phyloP scores from a whole-genome alignment of 805 yeast genomes.

The Priceomyces haplophilus region DNA sequence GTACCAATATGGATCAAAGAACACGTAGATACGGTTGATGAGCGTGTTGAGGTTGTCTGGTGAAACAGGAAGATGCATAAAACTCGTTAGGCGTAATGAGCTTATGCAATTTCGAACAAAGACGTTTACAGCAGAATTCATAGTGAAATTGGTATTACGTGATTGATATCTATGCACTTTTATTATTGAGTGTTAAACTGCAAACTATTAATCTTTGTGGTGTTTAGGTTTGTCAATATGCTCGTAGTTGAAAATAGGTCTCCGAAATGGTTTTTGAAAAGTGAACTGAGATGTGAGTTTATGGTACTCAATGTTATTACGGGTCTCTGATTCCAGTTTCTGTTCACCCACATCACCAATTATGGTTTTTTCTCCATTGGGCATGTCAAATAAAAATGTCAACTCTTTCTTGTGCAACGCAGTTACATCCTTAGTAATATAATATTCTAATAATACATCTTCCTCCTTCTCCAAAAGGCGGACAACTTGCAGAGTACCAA shows the following conservation, averaged over 20 bases:
- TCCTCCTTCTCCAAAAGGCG: slow-evolving; percentile 17
- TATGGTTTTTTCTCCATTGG: slow-evolving; percentile 20
- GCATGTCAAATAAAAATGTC: slow-evolving; percentile 17
- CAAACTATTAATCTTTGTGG: slow-evolving; percentile 8
- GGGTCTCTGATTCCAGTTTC: slow-evolving; percentile 10
- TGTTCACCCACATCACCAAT: slow-evolving; percentile 20
- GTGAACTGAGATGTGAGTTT: slow-evolving; percentile 17
- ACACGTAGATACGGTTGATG: no score
- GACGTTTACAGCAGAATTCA: no score
- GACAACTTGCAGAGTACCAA: slow-evolving; percentile 18
- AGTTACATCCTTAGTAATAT: slow-evolving; percentile 24
- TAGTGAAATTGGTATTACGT: no score
- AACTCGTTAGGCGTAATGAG: no score
- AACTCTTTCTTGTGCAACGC: slow-evolving; percentile 23
- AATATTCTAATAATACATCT: slow-evolving; percentile 25
- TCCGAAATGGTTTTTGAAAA: slow-evolving; percentile 22
- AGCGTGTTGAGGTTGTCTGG: no score
- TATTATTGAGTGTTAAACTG: neutral
- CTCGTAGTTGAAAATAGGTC: slow-evolving; percentile 27
- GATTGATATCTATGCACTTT: neutral
- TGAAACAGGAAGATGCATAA: no score
- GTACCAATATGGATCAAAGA: no score
- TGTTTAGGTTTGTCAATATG: slow-evolving; percentile 22
- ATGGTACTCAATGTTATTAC: slow-evolving; percentile 18
- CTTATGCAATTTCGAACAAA: no score